Conservation (phyloP, 768 basidiomycete species). For the Boletus rufocinnamomeus region DNA sequence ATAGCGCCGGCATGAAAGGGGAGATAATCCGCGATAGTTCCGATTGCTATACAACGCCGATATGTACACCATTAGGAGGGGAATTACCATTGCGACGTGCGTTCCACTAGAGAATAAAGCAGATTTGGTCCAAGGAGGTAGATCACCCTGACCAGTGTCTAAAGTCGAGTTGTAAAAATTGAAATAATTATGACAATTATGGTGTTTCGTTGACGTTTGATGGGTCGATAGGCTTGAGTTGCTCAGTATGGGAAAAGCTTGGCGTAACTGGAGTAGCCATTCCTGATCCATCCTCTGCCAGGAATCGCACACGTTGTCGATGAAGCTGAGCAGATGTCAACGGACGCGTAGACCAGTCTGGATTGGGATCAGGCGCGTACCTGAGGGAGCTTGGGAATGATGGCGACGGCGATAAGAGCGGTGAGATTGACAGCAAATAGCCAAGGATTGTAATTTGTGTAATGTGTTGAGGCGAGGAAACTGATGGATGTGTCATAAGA, state of each 20-base stretch:
- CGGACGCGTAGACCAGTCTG: constrained; percentile 12
- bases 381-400: constrained; percentile 95
- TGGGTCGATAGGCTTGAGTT: constrained; percentile 28
- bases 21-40: constrained; percentile 13
- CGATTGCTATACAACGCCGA: constrained; percentile 30
- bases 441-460: constrained; percentile 95
- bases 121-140: constrained; percentile 14
- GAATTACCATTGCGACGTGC: constrained; percentile 30
- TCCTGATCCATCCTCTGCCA: constrained; percentile 65
- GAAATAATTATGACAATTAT: constrained; percentile 12
- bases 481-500: constrained; percentile 41
- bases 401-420: constrained; percentile 70
- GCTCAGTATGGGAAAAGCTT: constrained; percentile 56
- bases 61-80: constrained; percentile 38
- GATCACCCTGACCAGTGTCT: constrained; percentile 20
- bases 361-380: constrained; percentile 43
- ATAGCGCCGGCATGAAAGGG: constrained; percentile 13
- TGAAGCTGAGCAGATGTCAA: constrained; percentile 57
- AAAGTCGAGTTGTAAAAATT: constrained; percentile 13
- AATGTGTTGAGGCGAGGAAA: constrained; percentile 96
- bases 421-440: constrained; percentile 89
- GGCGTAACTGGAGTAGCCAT: constrained; percentile 65
- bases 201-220: constrained; percentile 48
- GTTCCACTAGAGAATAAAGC: constrained; percentile 18
- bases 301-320: constrained; percentile 78